Percentiles rank a stretch among this genome's conserved stretches.
Evolutionary conservation across 1,284 basidiomycete species (phyloP).

Genomic region (Calocybe gambosa): DNA sequence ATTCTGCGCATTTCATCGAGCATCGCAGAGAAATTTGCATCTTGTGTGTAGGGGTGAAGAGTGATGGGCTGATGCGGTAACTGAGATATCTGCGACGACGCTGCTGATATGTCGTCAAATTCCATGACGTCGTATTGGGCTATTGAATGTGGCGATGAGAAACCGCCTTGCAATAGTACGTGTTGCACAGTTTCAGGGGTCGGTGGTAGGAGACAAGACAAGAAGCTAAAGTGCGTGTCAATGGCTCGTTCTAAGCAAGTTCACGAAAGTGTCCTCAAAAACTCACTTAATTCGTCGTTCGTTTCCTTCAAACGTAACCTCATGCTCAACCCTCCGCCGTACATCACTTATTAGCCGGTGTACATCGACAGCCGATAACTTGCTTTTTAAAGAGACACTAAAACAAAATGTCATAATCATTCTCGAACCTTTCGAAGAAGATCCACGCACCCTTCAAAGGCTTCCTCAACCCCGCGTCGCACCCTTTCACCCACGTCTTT

Average conservation of each 20-base stretch:
- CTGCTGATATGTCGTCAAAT: slow-evolving; percentile 17
- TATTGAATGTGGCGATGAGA: slow-evolving; percentile 17
- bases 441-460: slow-evolving; percentile 67
- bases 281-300: slow-evolving; percentile 53
- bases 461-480: slow-evolving; percentile 68
- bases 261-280: too few species aligned
- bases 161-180: slow-evolving; percentile 63
- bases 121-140: slow-evolving; percentile 23
- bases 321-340: slow-evolving; percentile 66
- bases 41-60: slow-evolving; percentile 23
- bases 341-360: slow-evolving; percentile 65
- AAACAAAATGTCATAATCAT: slow-evolving; percentile 5
- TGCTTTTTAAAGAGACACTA: slow-evolving; percentile 76
- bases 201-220: slow-evolving; percentile 68
- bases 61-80: slow-evolving; percentile 18
- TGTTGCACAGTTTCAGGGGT: slow-evolving; percentile 63
- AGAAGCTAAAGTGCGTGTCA: slow-evolving; percentile 44
- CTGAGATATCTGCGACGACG: slow-evolving; percentile 26
- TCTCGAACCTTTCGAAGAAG: slow-evolving; percentile 1
- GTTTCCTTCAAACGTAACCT: slow-evolving; percentile 57
- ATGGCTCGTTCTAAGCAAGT: too few species aligned
- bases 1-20: slow-evolving; percentile 65
- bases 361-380: slow-evolving; percentile 63
- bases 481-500: slow-evolving; percentile 73
- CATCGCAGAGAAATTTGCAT: slow-evolving; percentile 55